A percentile compares a stretch with the other conserved stretches of the same genome.
Conservation (phyloP, 257 asterid species). For the Jacaranda copaia region DNA sequence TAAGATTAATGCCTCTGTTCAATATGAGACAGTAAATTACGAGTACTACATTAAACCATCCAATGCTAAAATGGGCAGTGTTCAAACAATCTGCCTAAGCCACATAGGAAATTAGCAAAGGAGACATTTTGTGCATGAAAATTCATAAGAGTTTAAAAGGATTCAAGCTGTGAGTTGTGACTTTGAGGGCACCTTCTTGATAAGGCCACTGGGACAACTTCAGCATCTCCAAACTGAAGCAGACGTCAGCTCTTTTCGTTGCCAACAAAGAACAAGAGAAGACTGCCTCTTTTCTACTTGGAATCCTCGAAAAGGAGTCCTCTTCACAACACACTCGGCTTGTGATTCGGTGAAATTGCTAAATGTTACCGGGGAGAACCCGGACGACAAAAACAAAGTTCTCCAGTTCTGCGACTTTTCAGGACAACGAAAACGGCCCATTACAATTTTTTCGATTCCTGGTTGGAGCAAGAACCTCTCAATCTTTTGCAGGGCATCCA, state of each 20-base stretch:
- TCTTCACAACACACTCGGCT: conserved; percentile 84
- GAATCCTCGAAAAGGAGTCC: conserved; percentile 89
- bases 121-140: conserved; percentile 53
- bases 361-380: conserved; percentile 72
- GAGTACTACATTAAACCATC: conserved; percentile 53
- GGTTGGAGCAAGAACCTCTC: conserved; percentile 89
- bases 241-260: conserved; percentile 90
- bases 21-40: conserved; percentile 45
- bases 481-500: conserved; percentile 82
- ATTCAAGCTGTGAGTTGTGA: conserved; percentile 4
- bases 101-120: conserved; percentile 55
- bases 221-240: conserved; percentile 97
- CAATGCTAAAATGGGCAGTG: conserved; percentile 44
- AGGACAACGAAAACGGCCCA: conserved; percentile 59
- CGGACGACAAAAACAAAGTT: conserved; percentile 75
- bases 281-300: conserved; percentile 93
- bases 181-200: conserved; percentile 49
- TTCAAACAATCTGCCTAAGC: conserved; percentile 59
- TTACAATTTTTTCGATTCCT: conserved; percentile 68
- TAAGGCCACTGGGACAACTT: conserved; percentile 27
- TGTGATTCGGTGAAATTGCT: conserved; percentile 92
- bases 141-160: conserved; percentile 42
- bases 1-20: conserved; percentile 41
- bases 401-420: conserved; percentile 95
- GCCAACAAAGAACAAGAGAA: conserved; percentile 97